Evolutionary conservation across 2,329 filamentous ascomycete species (phyloP), one percentile per base, ranked within the genome.

Genomic region (Didymella arachidicola): DNA sequence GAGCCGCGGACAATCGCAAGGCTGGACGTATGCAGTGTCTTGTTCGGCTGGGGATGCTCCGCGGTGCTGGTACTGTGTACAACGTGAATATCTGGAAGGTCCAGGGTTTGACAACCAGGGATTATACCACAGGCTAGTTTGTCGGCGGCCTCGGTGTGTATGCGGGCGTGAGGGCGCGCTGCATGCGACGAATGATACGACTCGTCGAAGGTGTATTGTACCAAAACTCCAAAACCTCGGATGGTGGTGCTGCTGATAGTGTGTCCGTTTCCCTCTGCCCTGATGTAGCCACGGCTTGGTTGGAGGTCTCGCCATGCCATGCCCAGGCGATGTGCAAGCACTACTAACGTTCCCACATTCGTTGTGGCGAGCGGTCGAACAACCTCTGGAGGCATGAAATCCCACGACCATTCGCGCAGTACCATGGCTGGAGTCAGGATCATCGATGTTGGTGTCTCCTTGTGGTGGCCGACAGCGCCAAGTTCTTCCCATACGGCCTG

Each of bases 361-460:
- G 54, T 63, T 12, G 52, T 63, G 1, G 58, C 58, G 6, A 61
- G 6, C 4, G 60, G 58, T 1, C 60, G 47, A 1, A 61, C 60
- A 3, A 58, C 45, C 1, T 63, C 60, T 25, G 60, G 58, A 0
- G 60, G 60, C 60, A 58, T 61, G 3, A 60, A 56, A 12, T 61
- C 60, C 57, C 53, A 61, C 2, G 51, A 58, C 29, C 54, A 43
- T 34, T 51, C 38, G 29, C 48, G 26, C 3, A 43, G 19, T 7
- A 51, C 48, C 48, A 34, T 43, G 22, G 38, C 48, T 26, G 38
- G 48, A 27, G 27, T 51, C 27, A 43, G 38, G 19, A 51, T 43
- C 38, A 26, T 43, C 7, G 48, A 27, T 4, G 19, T 34, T 10
- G 38, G 48, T 12, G 27, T 51, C n/a, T 30, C 43, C 43, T 30